Conservation (phyloP, 495 filamentous ascomycete genomes). For the Penicillium herquei region DNA sequence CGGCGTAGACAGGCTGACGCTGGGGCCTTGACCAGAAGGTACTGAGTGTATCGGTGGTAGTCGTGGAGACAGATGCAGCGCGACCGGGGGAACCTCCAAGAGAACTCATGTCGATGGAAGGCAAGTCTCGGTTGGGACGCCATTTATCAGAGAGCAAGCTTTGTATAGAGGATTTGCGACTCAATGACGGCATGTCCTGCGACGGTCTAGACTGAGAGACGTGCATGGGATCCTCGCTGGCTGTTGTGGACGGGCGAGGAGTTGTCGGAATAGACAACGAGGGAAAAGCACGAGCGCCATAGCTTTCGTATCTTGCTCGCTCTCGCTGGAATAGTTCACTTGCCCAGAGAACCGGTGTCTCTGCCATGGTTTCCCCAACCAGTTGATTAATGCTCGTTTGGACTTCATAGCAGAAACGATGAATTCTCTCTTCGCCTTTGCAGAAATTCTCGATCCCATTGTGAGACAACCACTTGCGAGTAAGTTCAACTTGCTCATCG, state of each 20-base stretch:
- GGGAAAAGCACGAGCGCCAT: slow-evolving; percentile 45
- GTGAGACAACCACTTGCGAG: slow-evolving; percentile 77
- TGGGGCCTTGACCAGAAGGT: slow-evolving; percentile 87
- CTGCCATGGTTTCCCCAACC: slow-evolving; percentile 80
- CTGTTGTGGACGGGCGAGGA: slow-evolving; percentile 49
- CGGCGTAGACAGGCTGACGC: slow-evolving; percentile 59
- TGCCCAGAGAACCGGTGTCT: slow-evolving; percentile 88
- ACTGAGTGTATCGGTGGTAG: slow-evolving; percentile 72
- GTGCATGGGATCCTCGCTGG: slow-evolving; percentile 49
- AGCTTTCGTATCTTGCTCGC: slow-evolving; percentile 70
- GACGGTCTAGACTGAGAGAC: slow-evolving; percentile 32
- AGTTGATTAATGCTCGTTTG: slow-evolving; percentile 84
- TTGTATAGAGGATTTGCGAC: slow-evolving; percentile 51
- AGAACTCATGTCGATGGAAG: slow-evolving; percentile 50
- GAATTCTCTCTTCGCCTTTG: slow-evolving; percentile 91
- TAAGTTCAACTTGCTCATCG: slow-evolving; percentile 92
- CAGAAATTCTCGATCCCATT: slow-evolving; percentile 90
- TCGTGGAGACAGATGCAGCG: slow-evolving; percentile 41
- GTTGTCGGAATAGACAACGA: slow-evolving; percentile 42
- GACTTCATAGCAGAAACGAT: slow-evolving; percentile 89
- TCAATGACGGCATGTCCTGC: slow-evolving; percentile 38
- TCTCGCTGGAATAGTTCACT: slow-evolving; percentile 85
- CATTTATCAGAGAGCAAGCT: slow-evolving; percentile 68
- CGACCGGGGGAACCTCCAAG: slow-evolving; percentile 58
- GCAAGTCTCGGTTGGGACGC: slow-evolving; percentile 46